Evolutionary conservation across 1,284 basidiomycete species (phyloP).

Genomic region (Sporisorium scitamineum): DNA sequence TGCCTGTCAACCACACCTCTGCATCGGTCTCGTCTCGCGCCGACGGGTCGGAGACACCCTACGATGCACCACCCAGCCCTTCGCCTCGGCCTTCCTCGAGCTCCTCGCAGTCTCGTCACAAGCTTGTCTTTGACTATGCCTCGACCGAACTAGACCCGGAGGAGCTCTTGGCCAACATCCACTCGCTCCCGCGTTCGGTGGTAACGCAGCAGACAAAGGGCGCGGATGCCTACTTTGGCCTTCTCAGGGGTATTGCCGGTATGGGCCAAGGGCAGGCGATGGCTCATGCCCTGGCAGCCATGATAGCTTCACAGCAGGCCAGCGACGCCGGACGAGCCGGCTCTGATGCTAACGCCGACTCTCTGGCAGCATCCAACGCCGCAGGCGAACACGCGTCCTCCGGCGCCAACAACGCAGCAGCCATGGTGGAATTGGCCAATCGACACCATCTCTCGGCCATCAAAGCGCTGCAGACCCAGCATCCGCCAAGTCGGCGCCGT

Average conservation of each 20-base stretch:
- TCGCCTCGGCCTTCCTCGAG: slow-evolving; percentile 14
- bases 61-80: slow-evolving; percentile 10
- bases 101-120: slow-evolving; percentile 21
- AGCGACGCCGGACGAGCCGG: background rate
- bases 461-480: slow-evolving; percentile 46
- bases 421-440: slow-evolving; percentile 34
- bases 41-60: background rate
- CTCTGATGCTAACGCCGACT: background rate
- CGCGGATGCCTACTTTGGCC: slow-evolving; percentile 27
- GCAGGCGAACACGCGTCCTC: background rate
- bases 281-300: slow-evolving; percentile 44
- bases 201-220: slow-evolving; percentile 38
- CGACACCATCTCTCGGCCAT: slow-evolving; percentile 45
- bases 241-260: slow-evolving; percentile 33
- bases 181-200: slow-evolving; percentile 14
- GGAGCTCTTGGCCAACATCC: slow-evolving; percentile 14
- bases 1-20: background rate
- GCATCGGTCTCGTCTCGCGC: background rate
- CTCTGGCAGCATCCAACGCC: background rate
- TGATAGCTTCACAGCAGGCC: slow-evolving; percentile 30
- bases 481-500: slow-evolving; percentile 42
- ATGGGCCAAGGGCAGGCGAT: slow-evolving; percentile 44
- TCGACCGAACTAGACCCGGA: slow-evolving; percentile 37
- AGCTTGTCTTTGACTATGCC: slow-evolving; percentile 39
- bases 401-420: background rate